phyloP scores from a whole-genome alignment of 768 basidiomycete species.

The Botryobasidium botryosum region DNA sequence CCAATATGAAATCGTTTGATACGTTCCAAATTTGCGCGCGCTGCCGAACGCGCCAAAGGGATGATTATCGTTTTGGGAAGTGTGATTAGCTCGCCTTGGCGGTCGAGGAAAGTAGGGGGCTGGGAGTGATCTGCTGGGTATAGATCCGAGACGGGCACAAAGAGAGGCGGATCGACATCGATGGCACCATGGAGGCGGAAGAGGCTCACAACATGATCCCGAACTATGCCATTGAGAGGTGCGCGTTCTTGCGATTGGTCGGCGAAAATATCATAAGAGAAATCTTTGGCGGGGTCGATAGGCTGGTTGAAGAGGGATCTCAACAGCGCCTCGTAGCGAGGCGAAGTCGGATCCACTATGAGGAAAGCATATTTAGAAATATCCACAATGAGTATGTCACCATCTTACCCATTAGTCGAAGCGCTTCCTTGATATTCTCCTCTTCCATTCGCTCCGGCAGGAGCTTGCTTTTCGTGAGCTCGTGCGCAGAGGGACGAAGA shows the following conservation, averaged over 20 bases:
- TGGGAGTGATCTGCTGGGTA: slow-evolving; percentile 42
- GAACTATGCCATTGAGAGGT: slow-evolving; percentile 53
- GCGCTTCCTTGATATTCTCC: slow-evolving; percentile 68
- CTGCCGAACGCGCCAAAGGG: slow-evolving; percentile 74
- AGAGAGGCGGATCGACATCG: slow-evolving; percentile 68
- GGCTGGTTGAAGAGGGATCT: slow-evolving; percentile 63
- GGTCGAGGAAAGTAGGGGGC: slow-evolving; percentile 54
- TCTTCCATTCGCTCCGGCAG: slow-evolving; percentile 66
- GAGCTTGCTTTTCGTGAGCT: slow-evolving; percentile 62
- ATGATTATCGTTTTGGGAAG: slow-evolving; percentile 56
- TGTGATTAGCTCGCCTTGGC: slow-evolving; percentile 57
- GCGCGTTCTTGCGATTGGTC: slow-evolving; percentile 51
- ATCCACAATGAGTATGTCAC: neutral
- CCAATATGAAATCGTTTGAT: slow-evolving; percentile 75
- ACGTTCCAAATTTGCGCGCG: slow-evolving; percentile 39
- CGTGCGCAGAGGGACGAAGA: slow-evolving; percentile 62
- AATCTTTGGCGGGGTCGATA: slow-evolving; percentile 42
- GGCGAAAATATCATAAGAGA: slow-evolving; percentile 62
- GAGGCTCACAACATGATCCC: slow-evolving; percentile 56
- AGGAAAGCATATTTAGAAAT: neutral
- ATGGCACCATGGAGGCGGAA: slow-evolving; percentile 86
- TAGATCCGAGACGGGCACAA: slow-evolving; percentile 41
- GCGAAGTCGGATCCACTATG: slow-evolving; percentile 61
- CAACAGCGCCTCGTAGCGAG: slow-evolving; percentile 63
- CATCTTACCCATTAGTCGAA: slow-evolving; percentile 48